Base-by-base conservation (phyloP, 108 stramenopile genomes). In the Mediolabrus comicus region DNA sequence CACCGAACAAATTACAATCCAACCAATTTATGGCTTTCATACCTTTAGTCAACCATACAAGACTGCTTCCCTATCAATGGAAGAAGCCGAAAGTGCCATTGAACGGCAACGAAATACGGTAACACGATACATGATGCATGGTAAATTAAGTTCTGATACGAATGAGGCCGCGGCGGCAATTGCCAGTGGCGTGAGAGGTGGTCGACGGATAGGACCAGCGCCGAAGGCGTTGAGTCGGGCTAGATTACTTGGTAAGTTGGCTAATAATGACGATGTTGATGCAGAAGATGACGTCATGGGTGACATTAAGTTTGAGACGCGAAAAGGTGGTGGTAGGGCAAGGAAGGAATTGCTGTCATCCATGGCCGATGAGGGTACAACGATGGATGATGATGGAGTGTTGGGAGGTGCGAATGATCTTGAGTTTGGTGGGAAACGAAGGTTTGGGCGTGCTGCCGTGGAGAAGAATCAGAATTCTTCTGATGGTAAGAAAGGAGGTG, bases 271-370 rank as follows among this genome's bases (percentile, higher is more conserved):
- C 4, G 84, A 60, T 10, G 82, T 72, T 10, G 92, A 86, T 53
- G 90, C 88, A 10, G 85, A 83, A 3, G 91, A 92, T 61, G 92
- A 94, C 81, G 72, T 94, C 58, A 94, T 94, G 92, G 81, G 77
- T 10, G 92, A 94, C 69, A 55, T 94, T 52, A 67, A 75, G 29
- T 94, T 81, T 81, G 61, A 72, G 9, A 67, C 79, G 30, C 54
- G 60, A 19, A 39, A 70, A n/a, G 81, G 80, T 28, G 71, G 68
- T 1, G 67, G 59, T 25, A 60, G 67, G 39, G 88, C 90, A 1
- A 77, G 90, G 1, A 84, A 86, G 62, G 90, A 94, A 60, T 68
- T 94, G 49, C 57, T 94, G 22, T 59, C 73, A 16, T 66, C 75
- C 1, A 68, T 91, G 71, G 90, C 81, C 2, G 90, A 91, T 65